Base-by-base conservation (phyloP, 2,329 filamentous ascomycete species). In the Cladosporium phlei region DNA sequence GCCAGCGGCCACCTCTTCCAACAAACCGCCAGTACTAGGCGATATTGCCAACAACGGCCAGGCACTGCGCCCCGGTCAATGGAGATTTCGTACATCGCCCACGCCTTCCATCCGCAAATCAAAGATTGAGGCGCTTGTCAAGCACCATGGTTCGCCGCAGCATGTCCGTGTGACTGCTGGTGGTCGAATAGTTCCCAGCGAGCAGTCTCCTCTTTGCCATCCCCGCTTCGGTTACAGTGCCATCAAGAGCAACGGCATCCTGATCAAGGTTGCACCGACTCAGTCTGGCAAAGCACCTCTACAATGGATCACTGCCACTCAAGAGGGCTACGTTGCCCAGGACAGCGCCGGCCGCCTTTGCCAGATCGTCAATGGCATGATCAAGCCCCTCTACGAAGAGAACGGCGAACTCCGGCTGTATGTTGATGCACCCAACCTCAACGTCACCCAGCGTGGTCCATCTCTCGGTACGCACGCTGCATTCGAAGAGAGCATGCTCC, bases 141-240 rank as follows among this genome's bases (percentile, higher is more conserved):
- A 74, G 52, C 68, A 72, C 50, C 73, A 76, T 62, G 72, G 72
- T 45, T 75, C 72, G 28, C 73, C 73, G 27, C 70, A 69, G 17
- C 70, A 72, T 48, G 60, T 75, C 46, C 69, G 73, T 47, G 73
- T 76, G 33, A 76, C 73, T 38, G 73, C 73, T 51, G 73, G 73
- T 29, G 73, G 73, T n/a, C 68, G 72, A 14, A 69, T 76, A 50
- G 72, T 76, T n/a, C 72, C 72, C 11, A 72, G 66, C 42, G 72
- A 67, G 43, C 62, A 66, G 48, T 67, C 66, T 20, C 64, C 65
- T 27, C 56, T 67, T 11, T 66, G 63, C 37, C 62, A 64, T 43
- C 66, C 64, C 22, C 64, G 64, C 39, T 67, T 62, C 39, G 62
- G 64, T 38, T 66, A 65, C 52, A 66, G 62, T 43, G 62, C 64